Conservation (phyloP, 2,329 filamentous ascomycete genomes). For the Microascus cirrosus region DNA sequence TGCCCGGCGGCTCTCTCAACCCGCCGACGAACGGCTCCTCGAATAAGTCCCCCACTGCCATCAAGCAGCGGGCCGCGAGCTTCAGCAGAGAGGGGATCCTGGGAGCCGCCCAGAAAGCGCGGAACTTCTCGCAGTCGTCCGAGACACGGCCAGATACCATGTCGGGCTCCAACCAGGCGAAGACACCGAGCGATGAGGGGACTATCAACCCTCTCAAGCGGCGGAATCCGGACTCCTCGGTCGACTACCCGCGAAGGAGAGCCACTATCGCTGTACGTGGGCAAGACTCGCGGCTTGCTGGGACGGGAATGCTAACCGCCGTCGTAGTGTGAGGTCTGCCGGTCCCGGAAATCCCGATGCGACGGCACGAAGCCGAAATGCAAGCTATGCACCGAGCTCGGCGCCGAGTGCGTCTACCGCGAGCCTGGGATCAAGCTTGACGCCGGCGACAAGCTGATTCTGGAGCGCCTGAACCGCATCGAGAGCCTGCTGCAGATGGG, state of each 20-base stretch:
- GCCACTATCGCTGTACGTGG: constrained; percentile 54
- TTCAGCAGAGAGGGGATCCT: constrained; percentile 46
- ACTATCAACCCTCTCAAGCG: constrained; percentile 47
- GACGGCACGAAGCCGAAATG: constrained; percentile 75
- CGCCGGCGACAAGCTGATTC: constrained; percentile 74
- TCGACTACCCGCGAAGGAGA: constrained; percentile 53
- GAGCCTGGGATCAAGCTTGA: constrained; percentile 82
- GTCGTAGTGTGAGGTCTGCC: constrained; percentile 65
- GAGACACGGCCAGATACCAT: constrained; percentile 31
- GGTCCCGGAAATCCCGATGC: constrained; percentile 68
- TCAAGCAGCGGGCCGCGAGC: constrained; percentile 35
- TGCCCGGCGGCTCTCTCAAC: constrained; percentile 31
- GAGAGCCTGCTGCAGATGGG: constrained; percentile 68
- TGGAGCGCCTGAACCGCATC: constrained; percentile 67
- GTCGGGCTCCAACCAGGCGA: constrained; percentile 30
- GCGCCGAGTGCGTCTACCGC: constrained; percentile 73
- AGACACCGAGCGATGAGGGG: constrained; percentile 36
- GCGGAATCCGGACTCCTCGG: constrained; percentile 47
- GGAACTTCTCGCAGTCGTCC: constrained; percentile 44
- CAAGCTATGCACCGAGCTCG: constrained; percentile 71
- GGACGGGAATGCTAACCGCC: neutral
- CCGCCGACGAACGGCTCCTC: constrained; percentile 25
- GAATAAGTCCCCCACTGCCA: constrained; percentile 37
- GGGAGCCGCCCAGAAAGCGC: constrained; percentile 38
- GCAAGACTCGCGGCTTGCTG: neutral